Conservation (phyloP, 78 protist species). For the Isochrysis galbana region DNA sequence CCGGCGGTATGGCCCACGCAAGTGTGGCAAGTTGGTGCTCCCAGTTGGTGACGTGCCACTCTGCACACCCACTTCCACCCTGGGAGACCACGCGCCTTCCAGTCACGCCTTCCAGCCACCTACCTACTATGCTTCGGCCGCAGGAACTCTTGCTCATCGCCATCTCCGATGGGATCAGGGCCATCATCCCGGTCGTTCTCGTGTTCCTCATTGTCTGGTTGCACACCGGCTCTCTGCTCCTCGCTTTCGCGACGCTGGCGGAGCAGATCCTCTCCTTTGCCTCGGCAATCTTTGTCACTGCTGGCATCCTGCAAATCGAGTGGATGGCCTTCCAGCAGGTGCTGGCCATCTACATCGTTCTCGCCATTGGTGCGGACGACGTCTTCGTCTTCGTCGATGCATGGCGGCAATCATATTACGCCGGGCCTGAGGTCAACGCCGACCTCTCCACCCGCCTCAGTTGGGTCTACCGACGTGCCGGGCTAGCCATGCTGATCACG, state of each 20-base stretch:
- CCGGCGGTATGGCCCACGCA: too few relatives aligned
- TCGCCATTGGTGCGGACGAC: constrained; percentile 24
- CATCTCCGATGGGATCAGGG: neutral
- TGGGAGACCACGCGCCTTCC: too few relatives aligned
- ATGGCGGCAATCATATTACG: neutral
- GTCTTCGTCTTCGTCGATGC: constrained; percentile 9
- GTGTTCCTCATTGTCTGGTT: constrained; percentile 8
- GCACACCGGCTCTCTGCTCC: neutral
- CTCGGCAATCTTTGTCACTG: neutral
- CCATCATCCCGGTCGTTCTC: neutral
- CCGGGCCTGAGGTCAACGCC: neutral
- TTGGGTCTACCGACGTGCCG: neutral
- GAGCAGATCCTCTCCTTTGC: neutral
- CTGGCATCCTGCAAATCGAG: neutral
- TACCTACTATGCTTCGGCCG: neutral
- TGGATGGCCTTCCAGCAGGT: neutral
- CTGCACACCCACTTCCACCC: too few relatives aligned
- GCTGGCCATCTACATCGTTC: neutral
- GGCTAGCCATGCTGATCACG: neutral
- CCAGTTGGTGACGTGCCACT: too few relatives aligned
- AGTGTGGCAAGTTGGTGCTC: neutral
- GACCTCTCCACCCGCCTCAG: neutral
- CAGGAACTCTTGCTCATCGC: neutral
- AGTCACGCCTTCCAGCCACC: neutral
- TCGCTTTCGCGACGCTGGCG: neutral